Evolutionary conservation across 2,329 filamentous ascomycete genomes (phyloP), one percentile per base, ranked within the genome.

Genomic region (Colletotrichum graminicola): DNA sequence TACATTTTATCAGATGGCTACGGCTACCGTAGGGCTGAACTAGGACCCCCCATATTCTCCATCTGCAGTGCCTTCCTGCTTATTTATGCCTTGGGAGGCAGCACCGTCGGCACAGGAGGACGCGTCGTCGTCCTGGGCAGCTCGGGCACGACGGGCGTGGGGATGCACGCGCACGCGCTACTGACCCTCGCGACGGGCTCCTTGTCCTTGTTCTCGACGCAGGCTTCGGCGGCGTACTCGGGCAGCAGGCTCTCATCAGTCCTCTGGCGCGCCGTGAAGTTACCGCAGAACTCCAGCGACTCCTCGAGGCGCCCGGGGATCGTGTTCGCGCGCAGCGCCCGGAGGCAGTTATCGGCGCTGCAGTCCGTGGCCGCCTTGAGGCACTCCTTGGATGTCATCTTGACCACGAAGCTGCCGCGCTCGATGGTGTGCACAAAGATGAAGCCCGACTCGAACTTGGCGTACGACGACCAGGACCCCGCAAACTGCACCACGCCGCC

Each of bases 121-220:
- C 75, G 73, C 23, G 73, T 75, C 41, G 75, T 76, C 23, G 75
- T 76, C 66, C 75, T 74, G 3, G 75, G 75, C 43, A 76, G 67
- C 49, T 76, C 74, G 12, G 75, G 75, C 36, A 76, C 75, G 12
- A 67, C 64, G n/a, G 74, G 66, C n/a, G 67, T 73, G 5, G 75
- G 75, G 12, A 76, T 62, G 41, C 75, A 76, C 16, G 73, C 67
- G 47, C 75, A 76, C 7, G 74, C 75, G 7, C 73, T 74, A 73
- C 74, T 75, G 34, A 76, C 75, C 8, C 73, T 63, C 23, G 64
- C 67, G 10, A 76, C 64, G 39, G 67, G 55, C 29, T 73, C 55
- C n/a, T 57, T 63, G 51, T 51, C 26, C 43, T 59, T 43, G n/a
- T 62, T 59, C 59, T 61, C 66, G 18, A 60, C 69, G 57, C 75